Base-by-base conservation (phyloP, 2,329 filamentous ascomycete species). In the Metarhizium anisopliae region DNA sequence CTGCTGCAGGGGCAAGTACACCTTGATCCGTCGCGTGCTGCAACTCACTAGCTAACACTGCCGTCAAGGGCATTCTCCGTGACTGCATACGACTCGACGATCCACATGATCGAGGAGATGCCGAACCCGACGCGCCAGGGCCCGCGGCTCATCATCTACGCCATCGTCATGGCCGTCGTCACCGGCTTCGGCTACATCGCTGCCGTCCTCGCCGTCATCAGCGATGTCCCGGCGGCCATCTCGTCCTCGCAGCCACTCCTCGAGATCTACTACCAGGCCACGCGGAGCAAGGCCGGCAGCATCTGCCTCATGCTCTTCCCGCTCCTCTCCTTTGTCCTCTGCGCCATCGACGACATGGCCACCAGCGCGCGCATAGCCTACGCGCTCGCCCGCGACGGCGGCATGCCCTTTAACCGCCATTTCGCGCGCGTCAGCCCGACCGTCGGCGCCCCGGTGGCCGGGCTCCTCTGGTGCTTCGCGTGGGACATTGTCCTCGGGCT, bases 401-500 rank as follows among this genome's bases (percentile, higher is more conserved):
- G 85, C 14, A 76, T 90, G 8, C 86, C 86, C 0, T 77, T 77
- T 49, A 84, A 82, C 20, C 70, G 66, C 1, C 67, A 84, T 60
- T 86, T 87, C 58, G 77, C 83, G 35, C 75, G 72, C 52, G 79
- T 89, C 2, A 82, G 89, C 65, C 74, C 77, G 0, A 74, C 67
- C 5, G 75, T 89, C 0, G 79, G 81, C 0, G 79, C 88, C 0
- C 87, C 87, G 0, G 68, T 90, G 4, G 87, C 89, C 60, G 79
- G 85, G 0, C 71, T 90, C 2, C 71, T 83, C 20, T 76, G 87
- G 61, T 84, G 82, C 2, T 75, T 80, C 0, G 71, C 69, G 14
- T 76, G 85, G 59, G 83, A 87, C 6, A 78, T 88, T 55, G 72
- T 88, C 30, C 87, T 89, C 55, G 86, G 86, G 0, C 75, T 80